Evolutionary conservation across 2,329 filamentous ascomycete species (phyloP).

Genomic region (Colletotrichum incanum): DNA sequence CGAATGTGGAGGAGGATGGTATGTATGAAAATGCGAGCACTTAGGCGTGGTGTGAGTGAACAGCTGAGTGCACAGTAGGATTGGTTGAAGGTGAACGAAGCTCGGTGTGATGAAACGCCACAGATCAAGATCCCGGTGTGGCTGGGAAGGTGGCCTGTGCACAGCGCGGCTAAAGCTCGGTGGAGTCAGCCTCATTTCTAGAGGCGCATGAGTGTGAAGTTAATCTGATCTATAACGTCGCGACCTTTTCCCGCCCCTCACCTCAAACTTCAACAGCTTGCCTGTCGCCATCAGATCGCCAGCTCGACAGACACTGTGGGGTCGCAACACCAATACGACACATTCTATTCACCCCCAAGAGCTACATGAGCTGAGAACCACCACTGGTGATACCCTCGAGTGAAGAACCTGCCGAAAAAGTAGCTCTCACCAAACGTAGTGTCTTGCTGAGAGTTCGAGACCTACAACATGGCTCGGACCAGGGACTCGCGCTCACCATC

Average conservation of each 20-base stretch:
- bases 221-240: constrained; percentile 35
- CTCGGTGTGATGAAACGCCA: constrained; percentile 9
- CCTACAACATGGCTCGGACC: constrained; percentile 71
- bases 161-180: neutral
- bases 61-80: neutral
- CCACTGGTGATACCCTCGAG: constrained; percentile 34
- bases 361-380: constrained; percentile 7
- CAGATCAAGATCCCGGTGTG: neutral
- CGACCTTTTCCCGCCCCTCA: constrained; percentile 40
- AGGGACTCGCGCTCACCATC: constrained; percentile 89
- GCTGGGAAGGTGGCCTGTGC: constrained; percentile 1
- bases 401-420: constrained; percentile 41
- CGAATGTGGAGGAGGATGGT: constrained; percentile 44
- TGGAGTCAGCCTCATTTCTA: constrained; percentile 28
- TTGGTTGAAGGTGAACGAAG: constrained; percentile 3
- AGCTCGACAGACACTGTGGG: neutral
- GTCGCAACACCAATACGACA: neutral
- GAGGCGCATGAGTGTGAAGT: constrained; percentile 16
- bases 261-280: constrained; percentile 15
- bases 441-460: constrained; percentile 60
- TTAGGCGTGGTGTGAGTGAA: neutral
- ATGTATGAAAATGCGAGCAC: neutral
- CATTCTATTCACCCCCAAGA: neutral
- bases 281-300: constrained; percentile 20
- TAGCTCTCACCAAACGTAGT: constrained; percentile 47